Evolutionary conservation across 1,284 basidiomycete genomes (phyloP).

Genomic region (Inonotus obliquus): DNA sequence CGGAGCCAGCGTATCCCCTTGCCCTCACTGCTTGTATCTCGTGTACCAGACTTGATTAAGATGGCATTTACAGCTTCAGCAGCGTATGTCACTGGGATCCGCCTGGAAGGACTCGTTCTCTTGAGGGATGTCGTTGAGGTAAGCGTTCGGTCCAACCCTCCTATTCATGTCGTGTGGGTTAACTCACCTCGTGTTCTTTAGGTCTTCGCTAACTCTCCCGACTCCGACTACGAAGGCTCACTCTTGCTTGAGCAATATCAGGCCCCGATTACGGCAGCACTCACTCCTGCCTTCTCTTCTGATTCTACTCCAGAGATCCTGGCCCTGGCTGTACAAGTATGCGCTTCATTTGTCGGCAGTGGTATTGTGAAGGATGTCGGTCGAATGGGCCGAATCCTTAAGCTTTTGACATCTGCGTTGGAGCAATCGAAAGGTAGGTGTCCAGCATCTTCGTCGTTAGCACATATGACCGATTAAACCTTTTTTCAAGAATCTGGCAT

Average conservation of each 20-base stretch:
- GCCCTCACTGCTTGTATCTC: conserved; percentile 63
- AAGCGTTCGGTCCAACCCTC: conserved; percentile 10
- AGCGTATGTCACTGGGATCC: conserved; percentile 92
- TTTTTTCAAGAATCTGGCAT: conserved; percentile 66
- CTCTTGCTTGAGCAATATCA: conserved; percentile 97
- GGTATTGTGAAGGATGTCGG: conserved; percentile 90
- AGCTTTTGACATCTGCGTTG: conserved; percentile 83
- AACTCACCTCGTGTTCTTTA: conserved; percentile 28
- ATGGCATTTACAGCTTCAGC: conserved; percentile 98
- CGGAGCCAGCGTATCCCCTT: conserved; percentile 41
- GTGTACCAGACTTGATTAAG: conserved; percentile 91
- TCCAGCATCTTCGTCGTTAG: neutral
- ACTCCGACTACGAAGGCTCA: conserved; percentile 90
- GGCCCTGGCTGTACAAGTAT: conserved; percentile 88
- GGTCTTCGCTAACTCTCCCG: conserved; percentile 83
- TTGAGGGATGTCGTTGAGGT: conserved; percentile 92
- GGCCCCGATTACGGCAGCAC: conserved; percentile 94
- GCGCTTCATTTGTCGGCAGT: conserved; percentile 92
- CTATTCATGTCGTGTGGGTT: neutral
- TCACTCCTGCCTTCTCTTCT: conserved; percentile 94
- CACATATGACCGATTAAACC: conserved; percentile 6
- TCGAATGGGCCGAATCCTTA: conserved; percentile 93
- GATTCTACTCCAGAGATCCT: conserved; percentile 96
- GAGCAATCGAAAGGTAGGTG: conserved; percentile 79
- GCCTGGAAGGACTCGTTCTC: conserved; percentile 88